A percentile compares a stretch with the other conserved stretches of the same genome.
Conservation (phyloP, 495 filamentous ascomycete species). For the Aspergillus heteromorphus region DNA sequence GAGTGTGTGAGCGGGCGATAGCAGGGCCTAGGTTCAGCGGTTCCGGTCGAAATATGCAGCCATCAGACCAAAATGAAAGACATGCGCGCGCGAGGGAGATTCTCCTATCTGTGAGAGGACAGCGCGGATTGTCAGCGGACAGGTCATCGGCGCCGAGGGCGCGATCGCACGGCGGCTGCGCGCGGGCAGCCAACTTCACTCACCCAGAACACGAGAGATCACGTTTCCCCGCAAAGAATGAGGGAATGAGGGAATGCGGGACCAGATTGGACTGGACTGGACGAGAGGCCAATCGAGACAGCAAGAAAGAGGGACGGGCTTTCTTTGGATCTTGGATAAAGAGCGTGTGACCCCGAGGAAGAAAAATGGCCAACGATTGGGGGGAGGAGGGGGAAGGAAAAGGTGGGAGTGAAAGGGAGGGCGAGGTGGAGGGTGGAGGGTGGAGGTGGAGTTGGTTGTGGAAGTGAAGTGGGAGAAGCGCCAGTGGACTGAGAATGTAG, state of each 20-base stretch:
- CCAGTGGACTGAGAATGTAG: too few species aligned
- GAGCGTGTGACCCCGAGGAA: slow-evolving; percentile 8
- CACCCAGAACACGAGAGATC: slow-evolving; percentile 9
- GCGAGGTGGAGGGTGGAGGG: slow-evolving; percentile 1
- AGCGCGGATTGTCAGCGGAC: slow-evolving; percentile 8
- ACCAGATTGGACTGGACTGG: neutral
- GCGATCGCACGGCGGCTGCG: slow-evolving; percentile 10
- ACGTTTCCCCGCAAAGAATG: slow-evolving; percentile 14
- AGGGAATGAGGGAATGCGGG: slow-evolving; percentile 14
- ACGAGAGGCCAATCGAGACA: slow-evolving; percentile 9
- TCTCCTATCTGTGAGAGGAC: neutral
- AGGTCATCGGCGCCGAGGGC: slow-evolving; percentile 8
- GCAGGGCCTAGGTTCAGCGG: neutral
- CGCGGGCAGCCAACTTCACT: slow-evolving; percentile 8
- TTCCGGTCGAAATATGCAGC: neutral
- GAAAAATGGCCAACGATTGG: neutral
- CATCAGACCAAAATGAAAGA: neutral
- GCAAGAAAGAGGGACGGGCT: slow-evolving; percentile 8
- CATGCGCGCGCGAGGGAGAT: neutral
- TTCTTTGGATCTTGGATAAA: slow-evolving; percentile 5
- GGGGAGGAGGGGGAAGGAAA: neutral
- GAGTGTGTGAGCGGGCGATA: too few species aligned
- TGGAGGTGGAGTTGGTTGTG: slow-evolving; percentile 1
- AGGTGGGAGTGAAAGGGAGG: neutral
- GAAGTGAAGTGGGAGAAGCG: too few species aligned